Evolutionary conservation across 1,284 basidiomycete species (phyloP), one percentile per base, ranked within the genome.

Genomic region (Pholiota adiposa): DNA sequence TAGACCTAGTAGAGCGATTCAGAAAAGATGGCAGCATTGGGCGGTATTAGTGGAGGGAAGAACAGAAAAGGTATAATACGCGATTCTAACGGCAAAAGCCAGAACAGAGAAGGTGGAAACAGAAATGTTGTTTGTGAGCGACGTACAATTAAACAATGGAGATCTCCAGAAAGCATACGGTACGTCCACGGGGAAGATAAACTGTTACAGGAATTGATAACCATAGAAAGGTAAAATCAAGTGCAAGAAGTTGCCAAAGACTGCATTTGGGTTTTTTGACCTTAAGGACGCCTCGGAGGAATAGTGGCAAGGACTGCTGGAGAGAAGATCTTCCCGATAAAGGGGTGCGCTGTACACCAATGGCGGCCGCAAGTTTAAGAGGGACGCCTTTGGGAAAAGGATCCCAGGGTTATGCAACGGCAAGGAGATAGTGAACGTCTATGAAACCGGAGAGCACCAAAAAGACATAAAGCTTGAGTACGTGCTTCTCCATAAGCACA

Each of bases 241-340:
- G 59, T 61, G 70, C 63, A 64, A 67, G 61, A 63, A 65, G 70
- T 67, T 53, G 18, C 69, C 63, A 63, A 69, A 62, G 63, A 66
- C 70, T 67, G 54, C 25, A 62, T 70, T 70, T 72, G 70, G 67
- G 68, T 71, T 68, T 62, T 70, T 70, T 60, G 65, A 61, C 67
- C 69, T 70, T 67, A 65, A 68, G 52, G 66, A 67, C 63, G 63
- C 60, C 62, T 72, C 72, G 73, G 70, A 64, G 65, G 67, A 68
- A 67, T 61, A 63, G 63, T 63, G 69, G 64, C 65, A 62, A 61
- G 68, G 43, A 38, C 44, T 56, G 27, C 38, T 59, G 44, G 52
- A 58, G 63, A 71, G 73, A 73, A 70, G 67, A 73, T 73, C 65
- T 73, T 69, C 73, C 75, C 68, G 67, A 77, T 77, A 70, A 65